Evolutionary conservation across 2,329 filamentous ascomycete genomes (phyloP).

Genomic region (Xylaria sp.): DNA sequence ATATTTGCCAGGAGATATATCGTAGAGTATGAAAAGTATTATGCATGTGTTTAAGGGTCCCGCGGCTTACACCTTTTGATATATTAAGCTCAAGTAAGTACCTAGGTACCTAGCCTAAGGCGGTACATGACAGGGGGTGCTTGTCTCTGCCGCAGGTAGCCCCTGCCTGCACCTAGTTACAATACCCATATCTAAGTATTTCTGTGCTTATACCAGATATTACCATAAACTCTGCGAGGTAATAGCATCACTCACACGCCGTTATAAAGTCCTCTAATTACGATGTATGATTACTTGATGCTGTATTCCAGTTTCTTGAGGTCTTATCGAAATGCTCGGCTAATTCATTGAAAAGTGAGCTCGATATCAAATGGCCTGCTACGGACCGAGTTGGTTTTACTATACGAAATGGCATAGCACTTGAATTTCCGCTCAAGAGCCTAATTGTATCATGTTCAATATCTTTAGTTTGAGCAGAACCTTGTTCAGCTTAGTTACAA

Average conservation of each 20-base stretch:
- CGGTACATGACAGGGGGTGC: slow-evolving; percentile 4
- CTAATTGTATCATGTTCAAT: slow-evolving; percentile 13
- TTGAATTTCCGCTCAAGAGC: background rate
- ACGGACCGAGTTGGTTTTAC: background rate
- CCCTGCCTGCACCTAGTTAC: background rate
- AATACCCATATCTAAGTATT: background rate
- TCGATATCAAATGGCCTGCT: background rate
- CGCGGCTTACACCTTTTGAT: background rate
- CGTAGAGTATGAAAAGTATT: background rate
- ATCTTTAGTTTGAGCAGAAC: background rate
- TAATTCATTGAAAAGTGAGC: background rate
- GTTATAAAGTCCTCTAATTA: background rate
- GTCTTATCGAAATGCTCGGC: background rate
- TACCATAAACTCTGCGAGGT: background rate
- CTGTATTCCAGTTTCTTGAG: no score
- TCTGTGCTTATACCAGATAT: background rate
- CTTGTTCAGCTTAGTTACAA: slow-evolving; percentile 10
- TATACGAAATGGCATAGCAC: background rate
- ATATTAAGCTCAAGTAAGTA: background rate
- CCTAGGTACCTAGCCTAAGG: no score
- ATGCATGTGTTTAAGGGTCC: background rate
- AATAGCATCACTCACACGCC: slow-evolving; percentile 7
- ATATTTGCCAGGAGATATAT: background rate
- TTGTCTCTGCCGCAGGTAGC: background rate
- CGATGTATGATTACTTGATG: background rate